A percentile compares a stretch with the other conserved stretches of the same genome.
These are phyloP conservation scores for Fusarium nematophilum DNA, from an alignment of 2,329 filamentous ascomycete species.

Conservation along the genomic window DNA sequence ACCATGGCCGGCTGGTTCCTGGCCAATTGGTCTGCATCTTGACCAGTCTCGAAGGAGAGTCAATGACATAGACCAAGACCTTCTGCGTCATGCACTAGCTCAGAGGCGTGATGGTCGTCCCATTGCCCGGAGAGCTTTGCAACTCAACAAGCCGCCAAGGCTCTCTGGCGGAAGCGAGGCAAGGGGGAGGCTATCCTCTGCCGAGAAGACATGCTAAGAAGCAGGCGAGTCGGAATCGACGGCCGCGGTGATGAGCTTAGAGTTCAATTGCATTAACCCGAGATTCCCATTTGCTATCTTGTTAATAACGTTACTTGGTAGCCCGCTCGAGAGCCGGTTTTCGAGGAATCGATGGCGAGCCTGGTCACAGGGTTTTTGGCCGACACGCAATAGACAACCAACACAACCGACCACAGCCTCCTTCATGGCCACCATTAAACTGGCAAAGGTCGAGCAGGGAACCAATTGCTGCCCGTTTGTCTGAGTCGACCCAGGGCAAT, in stretches of 20 bases:
- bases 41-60: slow-evolving; percentile 30
- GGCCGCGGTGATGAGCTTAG: neutral
- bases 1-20: slow-evolving; percentile 14
- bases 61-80: slow-evolving; percentile 41
- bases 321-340: slow-evolving; percentile 24
- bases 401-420: slow-evolving; percentile 20
- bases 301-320: slow-evolving; percentile 19
- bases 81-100: slow-evolving; percentile 28
- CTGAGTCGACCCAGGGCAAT: slow-evolving; percentile 7
- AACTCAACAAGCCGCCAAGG: slow-evolving; percentile 28
- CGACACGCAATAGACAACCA: slow-evolving; percentile 34
- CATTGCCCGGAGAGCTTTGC: slow-evolving; percentile 4
- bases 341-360: neutral
- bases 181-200: slow-evolving; percentile 19
- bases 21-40: slow-evolving; percentile 23
- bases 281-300: slow-evolving; percentile 24
- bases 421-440: slow-evolving; percentile 9
- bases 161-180: too few relatives aligned
- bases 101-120: slow-evolving; percentile 7
- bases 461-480: slow-evolving; percentile 7
- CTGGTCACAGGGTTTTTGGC: slow-evolving; percentile 7
- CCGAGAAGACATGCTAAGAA: slow-evolving; percentile 11
- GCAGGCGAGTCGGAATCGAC: too few relatives aligned
- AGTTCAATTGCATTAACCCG: slow-evolving; percentile 21
- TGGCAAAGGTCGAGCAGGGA: slow-evolving; percentile 3